These are phyloP conservation scores for Corrigiola litoralis DNA, from an alignment of 179 eudicot genomes.

Conservation along the genomic window DNA sequence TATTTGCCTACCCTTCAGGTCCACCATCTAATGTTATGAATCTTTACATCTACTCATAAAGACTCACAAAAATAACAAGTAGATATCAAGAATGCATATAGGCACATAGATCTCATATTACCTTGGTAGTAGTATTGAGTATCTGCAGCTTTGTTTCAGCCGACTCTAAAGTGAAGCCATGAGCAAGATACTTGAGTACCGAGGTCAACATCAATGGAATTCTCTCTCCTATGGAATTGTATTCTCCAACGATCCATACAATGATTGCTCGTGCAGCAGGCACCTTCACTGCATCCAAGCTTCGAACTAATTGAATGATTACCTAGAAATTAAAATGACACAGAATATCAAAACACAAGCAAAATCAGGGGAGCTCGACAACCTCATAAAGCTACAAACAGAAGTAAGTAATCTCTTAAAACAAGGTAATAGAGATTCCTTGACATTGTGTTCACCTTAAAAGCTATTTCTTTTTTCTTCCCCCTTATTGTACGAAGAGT, in stretches of 20 bases:
- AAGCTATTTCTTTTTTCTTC: background rate
- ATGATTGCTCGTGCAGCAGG: constrained; percentile 84
- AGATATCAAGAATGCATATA: background rate
- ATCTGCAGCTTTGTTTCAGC: constrained; percentile 88
- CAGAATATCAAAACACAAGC: constrained; percentile 17
- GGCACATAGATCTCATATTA: constrained; percentile 16
- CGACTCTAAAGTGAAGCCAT: constrained; percentile 66
- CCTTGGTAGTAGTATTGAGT: constrained; percentile 80
- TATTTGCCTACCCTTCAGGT: too few relatives aligned
- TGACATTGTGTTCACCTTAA: background rate
- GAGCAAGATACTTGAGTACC: constrained; percentile 70
- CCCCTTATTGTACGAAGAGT: too few relatives aligned
- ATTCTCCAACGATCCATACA: constrained; percentile 89
- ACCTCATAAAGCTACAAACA: constrained; percentile 3
- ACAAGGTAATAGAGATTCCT: background rate
- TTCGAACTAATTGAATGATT: constrained; percentile 67
- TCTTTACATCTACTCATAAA: too few relatives aligned
- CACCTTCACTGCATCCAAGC: constrained; percentile 73
- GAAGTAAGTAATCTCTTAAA: background rate
- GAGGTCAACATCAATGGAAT: constrained; percentile 60
- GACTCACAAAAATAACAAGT: background rate
- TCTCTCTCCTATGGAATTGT: constrained; percentile 56
- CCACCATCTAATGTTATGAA: too few relatives aligned
- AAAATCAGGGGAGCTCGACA: constrained; percentile 1
- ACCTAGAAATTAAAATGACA: constrained; percentile 44